Base-by-base conservation (phyloP, 2,329 filamentous ascomycete species). In the Sporothrix pallida region DNA sequence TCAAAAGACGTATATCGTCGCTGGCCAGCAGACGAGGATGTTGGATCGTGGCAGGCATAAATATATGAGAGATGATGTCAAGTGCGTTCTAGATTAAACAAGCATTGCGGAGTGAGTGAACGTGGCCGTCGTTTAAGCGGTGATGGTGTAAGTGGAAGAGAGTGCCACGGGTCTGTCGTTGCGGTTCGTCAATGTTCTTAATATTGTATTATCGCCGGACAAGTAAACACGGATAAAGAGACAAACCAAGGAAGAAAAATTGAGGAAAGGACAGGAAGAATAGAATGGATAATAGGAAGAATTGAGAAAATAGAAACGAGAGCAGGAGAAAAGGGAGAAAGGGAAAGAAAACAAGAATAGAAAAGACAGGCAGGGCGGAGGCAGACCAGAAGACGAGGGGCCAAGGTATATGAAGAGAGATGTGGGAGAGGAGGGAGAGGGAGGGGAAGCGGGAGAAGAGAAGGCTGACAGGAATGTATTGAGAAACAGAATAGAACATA, bases 1-100 rank as follows among this genome's bases (percentile, higher is more conserved):
- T 26, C 23, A 26, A 26, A 26, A 26, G 12, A 7, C 31, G 31
- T 37, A 48, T 65, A 65, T 65, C 37, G 60, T 67, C 62, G 42
- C 62, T 67, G 42, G 23, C 62, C 62, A 67, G 62, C 62, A 67
- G 62, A 48, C 62, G 62, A 67, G 20, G 62, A 65, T 65, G n/a
- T 1, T n/a, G 17, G 62, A 44, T 15, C 42, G 62, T 67, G 20
- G 62, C 42, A 20, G 42, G 10, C 62, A 67, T 67, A 6, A 9
- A 48, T 12, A 48, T n/a, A 62, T 17, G n/a, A 46, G n/a, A 12
- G 62, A 15, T 26, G 23, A 26, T 26, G 23, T 26, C 23, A 26
- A 26, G 23, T 26, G 23, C 23, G 23, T 26, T 26, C 23, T n/a
- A 23, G 10, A 67, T 26, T 26, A 48, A 26, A 15, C 10, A 44